Evolutionary conservation across 805 yeast genomes (phyloP), one percentile per base, ranked within the genome.

Genomic region (Saccharomyces paradoxus): DNA sequence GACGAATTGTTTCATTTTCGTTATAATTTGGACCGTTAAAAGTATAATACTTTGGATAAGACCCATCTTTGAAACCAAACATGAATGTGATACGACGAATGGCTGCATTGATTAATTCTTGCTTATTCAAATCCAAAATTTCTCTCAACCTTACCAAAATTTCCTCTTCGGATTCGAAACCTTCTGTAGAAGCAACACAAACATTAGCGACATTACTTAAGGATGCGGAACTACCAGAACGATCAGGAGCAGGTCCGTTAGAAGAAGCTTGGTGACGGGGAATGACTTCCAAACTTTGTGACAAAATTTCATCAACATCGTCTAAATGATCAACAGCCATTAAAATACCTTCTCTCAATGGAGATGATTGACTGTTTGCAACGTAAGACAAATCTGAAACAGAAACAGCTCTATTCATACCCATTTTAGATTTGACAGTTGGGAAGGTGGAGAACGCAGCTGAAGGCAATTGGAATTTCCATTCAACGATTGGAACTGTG

Each of bases 1-100:
- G 97, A 77, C 99, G 90, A 70, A 94, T 87, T 22, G 91, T 91
- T 73, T 85, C 83, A 75, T 94, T 96, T 75, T 94, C 99, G 37
- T 64, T 66, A 69, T 87, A 94, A 41, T 79, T 79, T 52, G 96
- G 96, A 58, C 92, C 96, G 66, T 87, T 88, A 81, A 89, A 94
- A 41, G 98, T 94, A 77, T 85, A 94, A 77, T 92, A 94, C 72
- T 87, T 88, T 64, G 99, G 99, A 73, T 92, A 91, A 50, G 87
- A 71, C 60, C 98, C 98, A 64, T 83, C 83, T 53, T 78, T 80
- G 69, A 84, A 83, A 57, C 96, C 96, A 62, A 94, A 78, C 56
- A 90, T 87, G 73, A 94, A 89, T 1, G 99, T 88, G 55, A 94
- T 79, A 78, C 99, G 91, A 75, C 99, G 92, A 57, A 95, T 80